Evolutionary conservation across 305 asterid genomes (phyloP).

Genomic region (Rubia balearica): DNA sequence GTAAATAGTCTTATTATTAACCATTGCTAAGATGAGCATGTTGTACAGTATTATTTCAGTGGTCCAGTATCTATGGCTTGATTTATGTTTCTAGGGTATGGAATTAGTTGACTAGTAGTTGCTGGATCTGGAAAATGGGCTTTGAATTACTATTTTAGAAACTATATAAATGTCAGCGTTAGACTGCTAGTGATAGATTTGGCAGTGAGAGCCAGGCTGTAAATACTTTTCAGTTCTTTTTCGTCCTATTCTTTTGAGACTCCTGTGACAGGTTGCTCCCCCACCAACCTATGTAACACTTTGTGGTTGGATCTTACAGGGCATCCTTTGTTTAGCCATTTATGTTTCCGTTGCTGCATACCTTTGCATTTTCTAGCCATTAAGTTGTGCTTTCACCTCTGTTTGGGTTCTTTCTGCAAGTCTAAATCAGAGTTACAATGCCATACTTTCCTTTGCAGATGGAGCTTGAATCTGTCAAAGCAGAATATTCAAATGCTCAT

Average conservation of each 20-base stretch:
- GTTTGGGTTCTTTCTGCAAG: background rate
- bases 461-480: slow-evolving; percentile 71
- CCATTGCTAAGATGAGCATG: background rate
- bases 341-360: background rate
- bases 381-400: background rate
- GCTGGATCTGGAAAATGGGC: background rate
- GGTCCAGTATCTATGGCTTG: background rate
- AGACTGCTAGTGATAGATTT: background rate
- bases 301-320: background rate
- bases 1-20: background rate
- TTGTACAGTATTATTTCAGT: background rate
- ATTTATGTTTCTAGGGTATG: background rate
- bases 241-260: background rate
- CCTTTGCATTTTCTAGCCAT: background rate
- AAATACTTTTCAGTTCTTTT: background rate
- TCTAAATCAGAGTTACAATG: background rate
- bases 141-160: too few species aligned
- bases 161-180: background rate
- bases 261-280: background rate
- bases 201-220: background rate
- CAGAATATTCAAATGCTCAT: slow-evolving; percentile 67
- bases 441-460: slow-evolving; percentile 28
- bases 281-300: background rate
- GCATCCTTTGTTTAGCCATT: background rate
- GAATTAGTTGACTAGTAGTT: background rate